Conservation (phyloP, 805 yeast species). For the Saturnispora hagleri region DNA sequence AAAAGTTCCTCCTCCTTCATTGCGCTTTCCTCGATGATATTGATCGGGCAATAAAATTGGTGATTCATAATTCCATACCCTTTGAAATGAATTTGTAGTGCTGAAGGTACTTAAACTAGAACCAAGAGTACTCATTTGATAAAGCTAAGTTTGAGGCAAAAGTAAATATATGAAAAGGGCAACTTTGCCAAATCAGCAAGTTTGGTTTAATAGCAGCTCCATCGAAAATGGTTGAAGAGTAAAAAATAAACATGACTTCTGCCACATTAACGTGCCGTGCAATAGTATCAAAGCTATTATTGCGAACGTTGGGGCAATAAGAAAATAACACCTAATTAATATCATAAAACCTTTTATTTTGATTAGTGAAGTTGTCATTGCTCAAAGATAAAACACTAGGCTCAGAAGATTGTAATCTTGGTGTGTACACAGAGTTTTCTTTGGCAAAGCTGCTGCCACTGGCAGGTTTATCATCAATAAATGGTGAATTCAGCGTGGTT, state of each 20-base stretch:
- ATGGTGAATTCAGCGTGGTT: not conserved
- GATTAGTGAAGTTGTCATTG: constrained; percentile 21
- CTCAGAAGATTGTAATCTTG: constrained; percentile 12
- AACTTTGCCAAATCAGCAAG: not conserved
- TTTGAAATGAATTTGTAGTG: not conserved
- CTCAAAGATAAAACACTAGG: constrained; percentile 23
- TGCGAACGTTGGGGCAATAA: not conserved
- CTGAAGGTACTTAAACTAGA: not conserved
- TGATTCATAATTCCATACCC: not conserved
- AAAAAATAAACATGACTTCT: not conserved
- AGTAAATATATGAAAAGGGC: not conserved
- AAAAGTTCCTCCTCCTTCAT: not conserved
- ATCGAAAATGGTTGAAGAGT: not conserved
- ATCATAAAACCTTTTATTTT: constrained; percentile 23
- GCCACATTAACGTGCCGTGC: not conserved
- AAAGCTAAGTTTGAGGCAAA: not conserved
- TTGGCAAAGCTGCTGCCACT: constrained; percentile 7
- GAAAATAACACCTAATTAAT: constrained; percentile 11
- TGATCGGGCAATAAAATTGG: not conserved
- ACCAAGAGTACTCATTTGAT: not conserved
- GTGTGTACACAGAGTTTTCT: constrained; percentile 9
- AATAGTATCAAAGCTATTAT: too few relatives aligned
- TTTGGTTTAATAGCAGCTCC: not conserved
- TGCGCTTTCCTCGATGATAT: not conserved
- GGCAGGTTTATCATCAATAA: not conserved